Evolutionary conservation across 345 rosid genomes (phyloP).

Genomic region (Murraya paniculata): DNA sequence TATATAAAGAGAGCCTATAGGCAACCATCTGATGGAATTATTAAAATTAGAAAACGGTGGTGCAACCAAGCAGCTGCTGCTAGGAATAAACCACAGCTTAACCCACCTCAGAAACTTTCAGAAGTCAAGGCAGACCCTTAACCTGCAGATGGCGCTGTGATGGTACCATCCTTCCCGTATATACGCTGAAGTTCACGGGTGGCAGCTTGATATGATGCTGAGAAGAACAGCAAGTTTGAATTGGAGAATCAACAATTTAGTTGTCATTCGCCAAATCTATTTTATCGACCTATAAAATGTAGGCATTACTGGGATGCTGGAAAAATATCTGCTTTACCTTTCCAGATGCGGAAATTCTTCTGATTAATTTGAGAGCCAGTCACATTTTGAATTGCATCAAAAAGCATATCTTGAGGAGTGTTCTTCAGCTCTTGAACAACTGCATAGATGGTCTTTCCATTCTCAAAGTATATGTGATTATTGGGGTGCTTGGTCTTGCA

Average conservation of each 20-base stretch:
- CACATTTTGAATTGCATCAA: conserved; percentile 51
- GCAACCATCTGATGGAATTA: conserved; percentile 13
- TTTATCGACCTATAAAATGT: not conserved
- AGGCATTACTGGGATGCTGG: not conserved
- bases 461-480: conserved; percentile 66
- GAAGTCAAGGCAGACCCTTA: conserved; percentile 16
- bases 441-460: conserved; percentile 63
- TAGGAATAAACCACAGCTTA: conserved; percentile 15
- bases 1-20: not conserved
- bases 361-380: conserved; percentile 56
- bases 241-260: conserved; percentile 8
- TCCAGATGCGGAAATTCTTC: conserved; percentile 54
- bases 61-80: conserved; percentile 13
- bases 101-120: conserved; percentile 15
- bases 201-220: conserved; percentile 70
- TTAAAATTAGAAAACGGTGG: conserved; percentile 2
- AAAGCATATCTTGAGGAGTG: conserved; percentile 52
- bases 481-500: conserved; percentile 79
- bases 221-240: conserved; percentile 12
- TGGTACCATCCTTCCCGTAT: conserved; percentile 48
- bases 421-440: conserved; percentile 68
- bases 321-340: conserved; percentile 33
- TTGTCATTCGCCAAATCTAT: conserved; percentile 14
- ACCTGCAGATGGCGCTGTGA: conserved; percentile 32
- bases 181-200: conserved; percentile 62